These are phyloP conservation scores for Persicaria tinctoria DNA, from an alignment of 148 eudicot species.

Conservation along the genomic window DNA sequence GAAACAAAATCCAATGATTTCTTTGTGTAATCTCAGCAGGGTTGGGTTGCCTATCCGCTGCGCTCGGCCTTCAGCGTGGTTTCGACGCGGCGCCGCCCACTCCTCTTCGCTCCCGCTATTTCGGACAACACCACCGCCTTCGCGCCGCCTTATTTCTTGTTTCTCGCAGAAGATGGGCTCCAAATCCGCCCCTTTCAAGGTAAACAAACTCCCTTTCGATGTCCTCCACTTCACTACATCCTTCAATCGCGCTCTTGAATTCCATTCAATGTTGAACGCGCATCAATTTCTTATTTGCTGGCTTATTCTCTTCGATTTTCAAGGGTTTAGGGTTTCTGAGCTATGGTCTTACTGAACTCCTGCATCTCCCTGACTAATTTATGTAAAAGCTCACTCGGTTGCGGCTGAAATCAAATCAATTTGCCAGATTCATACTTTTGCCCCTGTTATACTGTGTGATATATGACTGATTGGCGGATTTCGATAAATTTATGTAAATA, in stretches of 20 bases:
- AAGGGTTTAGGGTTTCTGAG: neutral
- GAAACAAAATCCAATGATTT: neutral
- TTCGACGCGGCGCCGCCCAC: neutral
- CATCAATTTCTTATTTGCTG: neutral
- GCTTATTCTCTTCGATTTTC: neutral
- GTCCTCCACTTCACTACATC: neutral
- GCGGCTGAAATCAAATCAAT: neutral
- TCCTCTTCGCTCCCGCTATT: conserved; percentile 8
- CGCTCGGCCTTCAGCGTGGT: neutral
- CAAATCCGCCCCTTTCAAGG: neutral
- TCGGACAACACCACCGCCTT: neutral
- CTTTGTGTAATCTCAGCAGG: neutral
- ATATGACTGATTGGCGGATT: neutral
- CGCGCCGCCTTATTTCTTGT: neutral
- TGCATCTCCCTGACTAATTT: no score
- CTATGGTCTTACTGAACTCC: no score
- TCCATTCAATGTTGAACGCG: neutral
- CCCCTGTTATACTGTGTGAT: neutral
- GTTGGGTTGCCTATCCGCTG: neutral
- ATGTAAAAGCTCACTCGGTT: no score
- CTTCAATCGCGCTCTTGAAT: conserved; percentile 4
- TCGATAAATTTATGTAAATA: neutral
- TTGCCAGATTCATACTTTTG: neutral
- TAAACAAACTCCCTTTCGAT: neutral
- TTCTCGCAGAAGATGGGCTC: conserved; percentile 5